Conservation (phyloP, 2,329 filamentous ascomycete species). For the Curvularia eragrostidis region DNA sequence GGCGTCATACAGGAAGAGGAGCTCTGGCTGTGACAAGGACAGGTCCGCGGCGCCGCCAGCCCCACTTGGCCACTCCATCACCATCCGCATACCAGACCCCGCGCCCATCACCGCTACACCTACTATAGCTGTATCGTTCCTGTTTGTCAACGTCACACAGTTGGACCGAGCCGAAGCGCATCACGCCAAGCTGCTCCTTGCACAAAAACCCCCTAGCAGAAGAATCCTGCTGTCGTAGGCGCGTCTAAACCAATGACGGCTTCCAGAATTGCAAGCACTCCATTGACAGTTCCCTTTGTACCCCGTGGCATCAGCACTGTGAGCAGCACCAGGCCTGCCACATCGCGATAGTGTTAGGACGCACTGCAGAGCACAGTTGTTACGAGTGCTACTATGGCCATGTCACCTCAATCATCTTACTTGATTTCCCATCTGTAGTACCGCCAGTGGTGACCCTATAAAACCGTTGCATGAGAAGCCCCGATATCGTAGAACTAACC, state of each 20-base stretch:
- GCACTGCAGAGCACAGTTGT: no score
- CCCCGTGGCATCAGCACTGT: neutral
- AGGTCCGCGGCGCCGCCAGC: slow-evolving; percentile 5
- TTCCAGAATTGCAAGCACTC: slow-evolving; percentile 10
- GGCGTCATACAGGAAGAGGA: neutral
- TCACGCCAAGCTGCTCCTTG: neutral
- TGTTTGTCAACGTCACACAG: slow-evolving; percentile 1
- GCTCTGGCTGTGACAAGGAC: neutral
- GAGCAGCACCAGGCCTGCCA: neutral
- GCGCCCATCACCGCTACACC: no score
- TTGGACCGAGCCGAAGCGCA: neutral
- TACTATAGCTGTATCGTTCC: no score
- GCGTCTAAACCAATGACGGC: no score
- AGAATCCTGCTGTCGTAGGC: neutral
- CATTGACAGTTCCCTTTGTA: slow-evolving; percentile 16
- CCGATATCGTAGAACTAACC: neutral
- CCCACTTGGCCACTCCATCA: slow-evolving; percentile 8
- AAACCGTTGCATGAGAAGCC: neutral
- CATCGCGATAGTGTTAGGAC: neutral
- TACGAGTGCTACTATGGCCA: neutral
- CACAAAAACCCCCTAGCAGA: neutral
- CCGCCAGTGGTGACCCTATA: no score
- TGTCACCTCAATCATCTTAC: neutral
- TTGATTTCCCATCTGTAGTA: no score
- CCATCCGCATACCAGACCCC: neutral